A percentile compares a stretch with the other conserved stretches of the same genome.
Conservation (phyloP, 441 rosid species). For the Aquilaria agallochum region DNA sequence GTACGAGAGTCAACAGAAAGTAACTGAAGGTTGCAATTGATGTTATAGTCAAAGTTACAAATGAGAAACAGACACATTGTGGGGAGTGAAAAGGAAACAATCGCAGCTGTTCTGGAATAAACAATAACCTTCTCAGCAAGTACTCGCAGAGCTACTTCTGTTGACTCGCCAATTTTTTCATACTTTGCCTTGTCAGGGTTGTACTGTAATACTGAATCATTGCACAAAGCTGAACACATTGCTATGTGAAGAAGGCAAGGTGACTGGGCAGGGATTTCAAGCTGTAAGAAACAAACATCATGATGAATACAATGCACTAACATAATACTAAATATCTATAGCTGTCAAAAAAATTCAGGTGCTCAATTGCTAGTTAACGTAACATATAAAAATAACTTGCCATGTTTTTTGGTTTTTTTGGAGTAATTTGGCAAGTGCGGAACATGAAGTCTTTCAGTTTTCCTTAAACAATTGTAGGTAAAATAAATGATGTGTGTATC, state of each 20-base stretch:
- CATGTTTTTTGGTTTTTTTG: too few relatives aligned
- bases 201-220: constrained; percentile 92
- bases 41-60: neutral
- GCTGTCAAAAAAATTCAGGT: too few relatives aligned
- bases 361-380: too few relatives aligned
- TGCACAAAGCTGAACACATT: constrained; percentile 97
- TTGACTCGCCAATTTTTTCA: constrained; percentile 98
- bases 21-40: constrained; percentile 5
- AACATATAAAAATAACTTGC: too few relatives aligned
- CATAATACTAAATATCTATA: constrained; percentile 3
- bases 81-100: neutral
- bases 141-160: constrained; percentile 98
- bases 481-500: too few relatives aligned
- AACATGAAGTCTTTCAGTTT: too few relatives aligned
- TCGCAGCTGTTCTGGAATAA: constrained; percentile 7
- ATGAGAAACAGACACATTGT: neutral
- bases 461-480: too few relatives aligned
- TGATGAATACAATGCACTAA: constrained; percentile 14
- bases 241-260: constrained; percentile 96
- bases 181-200: constrained; percentile 90
- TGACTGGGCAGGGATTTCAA: constrained; percentile 88
- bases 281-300: constrained; percentile 50
- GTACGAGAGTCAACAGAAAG: neutral
- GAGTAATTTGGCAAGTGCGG: too few relatives aligned
- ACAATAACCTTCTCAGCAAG: constrained; percentile 87